These are phyloP conservation scores for Alternaria gansuensis DNA, from an alignment of 2,329 filamentous ascomycete genomes.

Conservation along the genomic window DNA sequence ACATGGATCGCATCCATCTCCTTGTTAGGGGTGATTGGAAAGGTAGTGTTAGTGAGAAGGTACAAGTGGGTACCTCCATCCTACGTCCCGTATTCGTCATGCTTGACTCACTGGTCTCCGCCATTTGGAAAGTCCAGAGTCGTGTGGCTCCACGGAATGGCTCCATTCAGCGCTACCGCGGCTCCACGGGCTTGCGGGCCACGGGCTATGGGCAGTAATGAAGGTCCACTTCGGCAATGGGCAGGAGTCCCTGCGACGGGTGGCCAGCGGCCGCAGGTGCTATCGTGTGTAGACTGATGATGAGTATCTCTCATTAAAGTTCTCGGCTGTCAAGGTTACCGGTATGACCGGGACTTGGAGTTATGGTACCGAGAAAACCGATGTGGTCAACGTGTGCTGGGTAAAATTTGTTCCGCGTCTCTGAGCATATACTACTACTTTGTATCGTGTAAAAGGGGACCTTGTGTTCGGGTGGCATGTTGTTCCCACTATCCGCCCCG, in stretches of 20 bases:
- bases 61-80: neutral
- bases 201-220: conserved; percentile 1
- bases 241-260: conserved; percentile 24
- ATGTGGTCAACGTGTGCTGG: neutral
- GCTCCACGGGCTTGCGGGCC: conserved; percentile 13
- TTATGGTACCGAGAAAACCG: neutral
- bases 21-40: neutral
- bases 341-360: neutral
- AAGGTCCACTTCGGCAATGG: conserved; percentile 19
- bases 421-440: neutral
- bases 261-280: conserved; percentile 9
- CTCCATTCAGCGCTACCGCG: conserved; percentile 12
- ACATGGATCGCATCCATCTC: neutral
- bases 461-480: conserved; percentile 10
- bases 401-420: neutral
- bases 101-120: conserved; percentile 6
- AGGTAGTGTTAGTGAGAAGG: neutral
- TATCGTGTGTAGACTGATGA: conserved; percentile 13
- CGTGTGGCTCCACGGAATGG: conserved; percentile 12
- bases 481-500: conserved; percentile 13
- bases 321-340: neutral
- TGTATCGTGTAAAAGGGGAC: neutral
- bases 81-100: neutral
- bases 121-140: neutral
- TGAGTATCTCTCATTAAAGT: neutral